These are phyloP conservation scores for Cryptococcus sp. DNA, from an alignment of 1,284 basidiomycete genomes.

Conservation along the genomic window DNA sequence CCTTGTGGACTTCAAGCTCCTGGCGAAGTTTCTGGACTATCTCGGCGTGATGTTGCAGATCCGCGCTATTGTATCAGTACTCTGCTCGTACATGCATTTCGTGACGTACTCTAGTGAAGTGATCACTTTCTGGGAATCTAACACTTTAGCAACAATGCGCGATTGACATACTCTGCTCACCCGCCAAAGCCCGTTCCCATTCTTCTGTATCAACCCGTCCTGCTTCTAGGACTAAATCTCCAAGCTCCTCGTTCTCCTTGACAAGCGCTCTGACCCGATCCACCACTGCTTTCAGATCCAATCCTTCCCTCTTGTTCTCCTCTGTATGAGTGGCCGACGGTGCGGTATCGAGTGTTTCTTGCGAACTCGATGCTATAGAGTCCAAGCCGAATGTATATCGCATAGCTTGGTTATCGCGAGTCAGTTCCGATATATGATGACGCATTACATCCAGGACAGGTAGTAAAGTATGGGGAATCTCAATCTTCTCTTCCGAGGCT, in stretches of 20 bases:
- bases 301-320: constrained; percentile 1
- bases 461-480: constrained; percentile 28
- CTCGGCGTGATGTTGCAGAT: constrained; percentile 31
- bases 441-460: constrained; percentile 31
- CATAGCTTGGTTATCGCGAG: constrained; percentile 40
- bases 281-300: constrained; percentile 33
- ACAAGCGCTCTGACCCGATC: constrained; percentile 35
- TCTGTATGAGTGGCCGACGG: neutral
- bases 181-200: constrained; percentile 34
- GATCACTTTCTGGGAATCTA: constrained; percentile 39
- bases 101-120: constrained; percentile 36
- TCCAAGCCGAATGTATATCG: constrained; percentile 32
- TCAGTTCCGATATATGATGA: constrained; percentile 35
- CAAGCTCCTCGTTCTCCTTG: constrained; percentile 43
- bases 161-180: constrained; percentile 13
- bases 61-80: constrained; percentile 1
- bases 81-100: neutral
- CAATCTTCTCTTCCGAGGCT: constrained; percentile 6
- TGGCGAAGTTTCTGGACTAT: constrained; percentile 25
- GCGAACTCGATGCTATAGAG: constrained; percentile 2
- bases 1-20: constrained; percentile 28
- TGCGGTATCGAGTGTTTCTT: constrained; percentile 5
- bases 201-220: constrained; percentile 21
- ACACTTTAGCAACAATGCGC: neutral
- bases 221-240: constrained; percentile 38